Conservation (phyloP, 768 basidiomycete species). For the Antrodiella citrinella region DNA sequence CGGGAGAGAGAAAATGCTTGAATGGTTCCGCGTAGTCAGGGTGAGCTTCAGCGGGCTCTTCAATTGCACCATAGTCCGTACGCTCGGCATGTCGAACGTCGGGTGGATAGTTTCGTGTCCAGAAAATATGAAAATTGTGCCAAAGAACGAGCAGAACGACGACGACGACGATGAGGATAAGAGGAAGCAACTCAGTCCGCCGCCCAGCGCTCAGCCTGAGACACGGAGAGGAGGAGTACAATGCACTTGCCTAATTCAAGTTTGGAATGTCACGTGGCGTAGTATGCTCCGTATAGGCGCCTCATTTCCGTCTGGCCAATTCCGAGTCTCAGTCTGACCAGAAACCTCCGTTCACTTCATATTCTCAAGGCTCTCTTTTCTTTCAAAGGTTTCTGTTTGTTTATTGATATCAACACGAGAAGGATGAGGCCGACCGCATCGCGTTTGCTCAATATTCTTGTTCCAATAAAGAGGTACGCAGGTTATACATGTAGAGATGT, state of each 20-base stretch:
- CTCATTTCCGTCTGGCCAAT: not conserved
- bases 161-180: not conserved
- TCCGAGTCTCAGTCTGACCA: not conserved
- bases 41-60: not conserved
- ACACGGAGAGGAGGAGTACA: not conserved
- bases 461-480: constrained; percentile 82
- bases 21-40: not conserved
- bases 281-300: not conserved
- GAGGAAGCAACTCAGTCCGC: not conserved
- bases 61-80: not conserved
- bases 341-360: not conserved
- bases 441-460: constrained; percentile 80
- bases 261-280: not conserved
- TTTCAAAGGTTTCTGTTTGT: not conserved
- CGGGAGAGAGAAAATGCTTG: constrained; percentile 13
- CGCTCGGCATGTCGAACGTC: not conserved
- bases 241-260: not conserved
- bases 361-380: not conserved
- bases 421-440: constrained; percentile 68
- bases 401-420: not conserved
- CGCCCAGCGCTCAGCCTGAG: not conserved
- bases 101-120: too few relatives aligned
- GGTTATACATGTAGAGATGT: not conserved
- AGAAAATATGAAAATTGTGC: too few relatives aligned
- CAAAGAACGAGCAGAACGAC: not conserved